These are phyloP conservation scores for Ramichloridium luteum DNA, from an alignment of 2,329 filamentous ascomycete genomes.

Conservation along the genomic window DNA sequence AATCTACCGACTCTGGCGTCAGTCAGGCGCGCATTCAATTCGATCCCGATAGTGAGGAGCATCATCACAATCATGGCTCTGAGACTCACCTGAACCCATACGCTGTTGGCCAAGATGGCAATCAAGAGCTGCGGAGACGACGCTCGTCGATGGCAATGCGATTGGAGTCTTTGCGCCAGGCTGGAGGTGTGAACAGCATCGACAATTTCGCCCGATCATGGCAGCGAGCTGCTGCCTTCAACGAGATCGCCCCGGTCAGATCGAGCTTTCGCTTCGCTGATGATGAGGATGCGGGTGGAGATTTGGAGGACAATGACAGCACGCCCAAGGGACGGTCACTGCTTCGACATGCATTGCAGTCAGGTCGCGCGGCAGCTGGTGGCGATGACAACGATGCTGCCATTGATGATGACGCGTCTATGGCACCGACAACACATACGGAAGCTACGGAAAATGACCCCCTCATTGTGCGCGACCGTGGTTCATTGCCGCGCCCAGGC, in stretches of 20 bases:
- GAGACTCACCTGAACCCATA: constrained; percentile 8
- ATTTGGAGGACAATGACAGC: constrained; percentile 26
- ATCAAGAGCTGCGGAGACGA: constrained; percentile 25
- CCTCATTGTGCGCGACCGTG: constrained; percentile 17
- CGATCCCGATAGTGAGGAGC: constrained; percentile 17
- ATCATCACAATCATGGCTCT: constrained; percentile 11
- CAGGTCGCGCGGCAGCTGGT: constrained; percentile 16
- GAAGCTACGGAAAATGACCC: constrained; percentile 16
- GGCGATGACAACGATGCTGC: constrained; percentile 20
- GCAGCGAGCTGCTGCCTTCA: constrained; percentile 80
- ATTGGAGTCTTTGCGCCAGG: constrained; percentile 46
- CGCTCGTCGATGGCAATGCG: constrained; percentile 40
- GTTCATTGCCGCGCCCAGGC: constrained; percentile 13
- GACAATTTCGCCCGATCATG: constrained; percentile 87
- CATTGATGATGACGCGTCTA: constrained; percentile 18
- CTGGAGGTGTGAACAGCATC: constrained; percentile 85
- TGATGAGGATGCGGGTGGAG: constrained; percentile 40
- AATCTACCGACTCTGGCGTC: constrained; percentile 28
- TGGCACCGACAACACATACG: constrained; percentile 19
- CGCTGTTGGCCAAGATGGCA: constrained; percentile 9
- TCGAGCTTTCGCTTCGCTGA: constrained; percentile 53
- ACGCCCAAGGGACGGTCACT: constrained; percentile 23
- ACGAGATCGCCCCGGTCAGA: constrained; percentile 71
- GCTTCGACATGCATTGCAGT: constrained; percentile 4
- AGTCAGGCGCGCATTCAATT: constrained; percentile 19